A percentile compares a stretch with the other conserved stretches of the same genome.
Conservation (phyloP, 352 stramenopile species). For the Phytophthora palmivora region DNA sequence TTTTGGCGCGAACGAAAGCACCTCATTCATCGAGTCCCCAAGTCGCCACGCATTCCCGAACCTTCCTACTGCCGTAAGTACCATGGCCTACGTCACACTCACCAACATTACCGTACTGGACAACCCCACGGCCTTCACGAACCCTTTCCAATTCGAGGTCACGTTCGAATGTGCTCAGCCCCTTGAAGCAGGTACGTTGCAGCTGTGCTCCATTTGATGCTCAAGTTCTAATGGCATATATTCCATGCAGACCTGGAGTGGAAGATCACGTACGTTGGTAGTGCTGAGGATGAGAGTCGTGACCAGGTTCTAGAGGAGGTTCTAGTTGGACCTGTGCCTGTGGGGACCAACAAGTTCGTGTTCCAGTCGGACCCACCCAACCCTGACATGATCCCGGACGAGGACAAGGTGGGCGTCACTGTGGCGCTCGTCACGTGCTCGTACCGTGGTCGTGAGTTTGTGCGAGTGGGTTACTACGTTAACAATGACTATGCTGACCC, state of each 20-base stretch:
- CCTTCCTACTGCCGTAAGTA: constrained; percentile 10
- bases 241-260: constrained; percentile 96
- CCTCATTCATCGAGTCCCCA: constrained; percentile 24
- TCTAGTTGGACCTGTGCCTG: constrained; percentile 97
- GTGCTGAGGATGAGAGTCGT: constrained; percentile 93
- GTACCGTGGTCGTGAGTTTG: constrained; percentile 97
- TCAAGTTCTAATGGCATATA: neutral
- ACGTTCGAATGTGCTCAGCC: constrained; percentile 99
- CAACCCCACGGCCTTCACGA: constrained; percentile 98
- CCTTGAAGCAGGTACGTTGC: constrained; percentile 91
- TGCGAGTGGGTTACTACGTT: constrained; percentile 98
- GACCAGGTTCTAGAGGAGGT: constrained; percentile 99
- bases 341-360: constrained; percentile 99
- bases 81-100: constrained; percentile 90
- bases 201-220: neutral
- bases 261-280: constrained; percentile 99
- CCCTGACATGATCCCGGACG: constrained; percentile 91
- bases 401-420: constrained; percentile 98
- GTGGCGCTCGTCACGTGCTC: constrained; percentile 98
- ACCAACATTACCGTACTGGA: constrained; percentile 97
- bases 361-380: constrained; percentile 96
- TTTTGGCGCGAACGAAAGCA: constrained; percentile 31
- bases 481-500: constrained; percentile 99
- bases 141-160: constrained; percentile 99
- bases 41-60: constrained; percentile 22